Conservation (phyloP, 139 green algal species). For the Chlamydomonas applanata region DNA sequence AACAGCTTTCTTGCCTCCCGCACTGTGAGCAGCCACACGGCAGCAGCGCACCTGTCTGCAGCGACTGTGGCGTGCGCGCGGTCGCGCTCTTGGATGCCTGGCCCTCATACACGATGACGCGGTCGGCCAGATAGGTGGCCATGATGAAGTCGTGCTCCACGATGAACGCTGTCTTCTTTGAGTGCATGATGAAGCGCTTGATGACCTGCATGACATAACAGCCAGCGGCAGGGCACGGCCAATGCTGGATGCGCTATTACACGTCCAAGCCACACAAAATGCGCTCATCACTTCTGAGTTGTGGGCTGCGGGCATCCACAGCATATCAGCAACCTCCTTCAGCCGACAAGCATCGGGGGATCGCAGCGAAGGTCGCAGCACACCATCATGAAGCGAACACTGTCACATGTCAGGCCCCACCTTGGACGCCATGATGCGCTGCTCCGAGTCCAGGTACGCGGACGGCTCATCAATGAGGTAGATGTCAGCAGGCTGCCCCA, state of each 20-base stretch:
- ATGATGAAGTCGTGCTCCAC: slow-evolving; percentile 99
- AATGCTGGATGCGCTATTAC: too few relatives aligned
- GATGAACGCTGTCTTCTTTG: slow-evolving; percentile 99
- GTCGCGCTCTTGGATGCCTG: slow-evolving; percentile 75
- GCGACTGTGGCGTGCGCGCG: slow-evolving; percentile 72
- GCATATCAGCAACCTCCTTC: too few relatives aligned
- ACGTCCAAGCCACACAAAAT: too few relatives aligned
- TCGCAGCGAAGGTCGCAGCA: too few relatives aligned
- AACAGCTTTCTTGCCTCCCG: background rate
- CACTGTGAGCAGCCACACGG: background rate
- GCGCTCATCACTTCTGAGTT: slow-evolving; percentile 2
- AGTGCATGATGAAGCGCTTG: slow-evolving; percentile 99
- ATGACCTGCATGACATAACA: slow-evolving; percentile 81
- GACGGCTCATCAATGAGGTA: slow-evolving; percentile 98
- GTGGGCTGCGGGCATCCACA: background rate
- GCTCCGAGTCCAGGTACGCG: slow-evolving; percentile 98
- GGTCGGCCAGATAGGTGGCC: slow-evolving; percentile 97
- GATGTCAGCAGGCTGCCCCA: slow-evolving; percentile 93
- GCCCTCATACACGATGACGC: slow-evolving; percentile 97
- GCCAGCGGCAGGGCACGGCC: background rate
- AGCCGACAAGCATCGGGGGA: too few relatives aligned
- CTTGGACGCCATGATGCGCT: slow-evolving; percentile 97
- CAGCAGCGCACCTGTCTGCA: slow-evolving; percentile 62
- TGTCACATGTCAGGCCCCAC: too few relatives aligned
- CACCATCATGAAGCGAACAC: too few relatives aligned